Conservation (phyloP, 768 basidiomycete species). For the Rhodotorula taiwanensis region DNA sequence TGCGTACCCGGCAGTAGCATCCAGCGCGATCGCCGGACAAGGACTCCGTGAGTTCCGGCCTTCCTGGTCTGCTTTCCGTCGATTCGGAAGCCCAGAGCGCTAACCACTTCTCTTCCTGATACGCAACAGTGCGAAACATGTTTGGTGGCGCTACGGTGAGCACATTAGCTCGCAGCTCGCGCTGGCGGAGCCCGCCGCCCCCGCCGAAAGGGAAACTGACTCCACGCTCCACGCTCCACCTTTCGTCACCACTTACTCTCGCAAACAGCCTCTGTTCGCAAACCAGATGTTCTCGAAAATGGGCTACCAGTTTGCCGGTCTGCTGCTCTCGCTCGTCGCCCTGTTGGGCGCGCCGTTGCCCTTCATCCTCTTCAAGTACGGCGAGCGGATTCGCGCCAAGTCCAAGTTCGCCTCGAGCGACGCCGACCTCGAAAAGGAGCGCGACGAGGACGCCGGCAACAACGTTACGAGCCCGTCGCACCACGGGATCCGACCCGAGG, state of each 20-base stretch:
- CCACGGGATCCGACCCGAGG: conserved; percentile 6
- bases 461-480: conserved; percentile 1
- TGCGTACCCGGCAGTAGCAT: conserved; percentile 33
- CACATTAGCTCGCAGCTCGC: too few relatives aligned
- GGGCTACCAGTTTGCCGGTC: conserved; percentile 23
- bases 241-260: not conserved
- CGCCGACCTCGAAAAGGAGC: conserved; percentile 13
- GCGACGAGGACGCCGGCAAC: conserved; percentile 2
- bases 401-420: conserved; percentile 24
- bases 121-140: conserved; percentile 33
- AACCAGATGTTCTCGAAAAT: conserved; percentile 21
- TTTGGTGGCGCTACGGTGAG: conserved; percentile 12
- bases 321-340: conserved; percentile 28
- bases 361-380: conserved; percentile 29
- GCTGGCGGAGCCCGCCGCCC: too few relatives aligned
- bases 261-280: conserved; percentile 7
- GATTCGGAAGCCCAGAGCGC: too few relatives aligned
- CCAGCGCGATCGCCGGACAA: conserved; percentile 38
- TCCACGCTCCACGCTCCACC: not conserved
- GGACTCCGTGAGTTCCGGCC: conserved; percentile 17
- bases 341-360: conserved; percentile 26
- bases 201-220: not conserved
- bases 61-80: too few relatives aligned
- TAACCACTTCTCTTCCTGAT: too few relatives aligned
- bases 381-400: conserved; percentile 25